A percentile compares a stretch with the other conserved stretches of the same genome.
Evolutionary conservation across 352 stramenopile species (phyloP).

Genomic region (Phytophthora hybrid): DNA sequence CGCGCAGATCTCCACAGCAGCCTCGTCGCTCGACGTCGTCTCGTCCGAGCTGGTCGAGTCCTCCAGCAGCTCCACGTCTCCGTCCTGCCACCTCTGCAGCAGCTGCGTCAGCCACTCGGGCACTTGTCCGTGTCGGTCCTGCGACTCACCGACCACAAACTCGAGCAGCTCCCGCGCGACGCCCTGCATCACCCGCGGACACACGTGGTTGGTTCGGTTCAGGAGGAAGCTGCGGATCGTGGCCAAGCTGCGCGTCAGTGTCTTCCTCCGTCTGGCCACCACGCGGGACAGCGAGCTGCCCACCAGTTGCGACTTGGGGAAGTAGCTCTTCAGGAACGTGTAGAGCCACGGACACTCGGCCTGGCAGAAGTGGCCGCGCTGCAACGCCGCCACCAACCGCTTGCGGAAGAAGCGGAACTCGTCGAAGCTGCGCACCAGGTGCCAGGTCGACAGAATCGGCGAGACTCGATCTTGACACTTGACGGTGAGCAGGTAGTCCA

Average conservation of each 20-base stretch:
- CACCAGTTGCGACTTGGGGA: conserved; percentile 51
- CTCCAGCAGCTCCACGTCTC: conserved; percentile 30
- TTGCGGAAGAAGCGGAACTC: conserved; percentile 56
- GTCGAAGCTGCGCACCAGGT: conserved; percentile 51
- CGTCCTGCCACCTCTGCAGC: conserved; percentile 39
- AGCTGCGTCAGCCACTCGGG: conserved; percentile 24
- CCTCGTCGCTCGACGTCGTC: conserved; percentile 20
- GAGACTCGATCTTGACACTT: conserved; percentile 22
- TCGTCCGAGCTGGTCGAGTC: conserved; percentile 29
- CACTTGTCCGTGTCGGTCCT: conserved; percentile 27
- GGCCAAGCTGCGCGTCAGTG: conserved; percentile 48
- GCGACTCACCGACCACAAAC: conserved; percentile 35
- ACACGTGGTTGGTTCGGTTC: conserved; percentile 48
- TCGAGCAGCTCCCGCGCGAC: conserved; percentile 43
- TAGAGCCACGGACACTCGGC: conserved; percentile 50
- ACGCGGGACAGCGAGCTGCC: conserved; percentile 37
- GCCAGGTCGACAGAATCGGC: conserved; percentile 36
- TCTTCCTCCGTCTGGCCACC: conserved; percentile 44
- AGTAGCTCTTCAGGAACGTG: conserved; percentile 53
- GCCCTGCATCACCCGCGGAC: conserved; percentile 36
- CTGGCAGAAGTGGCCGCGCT: conserved; percentile 44
- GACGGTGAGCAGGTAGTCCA: conserved; percentile 45
- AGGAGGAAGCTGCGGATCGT: conserved; percentile 51
- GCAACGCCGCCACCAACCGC: conserved; percentile 32
- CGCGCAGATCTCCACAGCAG: conserved; percentile 18